Evolutionary conservation across 2,329 filamentous ascomycete species (phyloP).

Genomic region (Endoconidiophora laricicola): DNA sequence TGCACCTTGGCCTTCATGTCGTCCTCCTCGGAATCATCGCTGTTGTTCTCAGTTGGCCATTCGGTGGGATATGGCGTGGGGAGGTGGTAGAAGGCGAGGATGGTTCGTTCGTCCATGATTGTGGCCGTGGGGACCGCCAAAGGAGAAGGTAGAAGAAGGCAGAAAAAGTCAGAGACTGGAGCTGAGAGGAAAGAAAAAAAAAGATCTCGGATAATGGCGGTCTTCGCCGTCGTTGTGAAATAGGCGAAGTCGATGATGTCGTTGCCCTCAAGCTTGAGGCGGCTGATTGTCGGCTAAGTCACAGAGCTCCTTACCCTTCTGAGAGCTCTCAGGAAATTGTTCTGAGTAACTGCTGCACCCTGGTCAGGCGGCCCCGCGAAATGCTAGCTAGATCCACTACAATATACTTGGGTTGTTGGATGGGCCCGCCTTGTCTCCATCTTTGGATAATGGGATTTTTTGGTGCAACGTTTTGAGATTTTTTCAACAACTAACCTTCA

Average conservation of each 20-base stretch:
- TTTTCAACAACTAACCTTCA: too few relatives aligned
- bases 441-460: too few relatives aligned
- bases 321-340: too few relatives aligned
- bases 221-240: too few relatives aligned
- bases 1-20: slow-evolving; percentile 32
- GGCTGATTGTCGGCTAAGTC: slow-evolving; percentile 5
- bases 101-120: slow-evolving; percentile 50
- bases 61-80: slow-evolving; percentile 59
- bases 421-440: too few relatives aligned
- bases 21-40: slow-evolving; percentile 46
- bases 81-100: slow-evolving; percentile 83
- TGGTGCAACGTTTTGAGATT: too few relatives aligned
- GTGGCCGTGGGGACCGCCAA: not conserved
- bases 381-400: too few relatives aligned
- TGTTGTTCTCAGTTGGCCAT: slow-evolving; percentile 72
- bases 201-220: too few relatives aligned
- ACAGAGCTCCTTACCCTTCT: too few relatives aligned
- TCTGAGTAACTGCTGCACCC: too few relatives aligned
- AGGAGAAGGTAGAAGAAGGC: not conserved
- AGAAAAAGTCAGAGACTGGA: not conserved
- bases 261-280: not conserved
- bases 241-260: not conserved
- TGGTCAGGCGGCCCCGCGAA: too few relatives aligned
- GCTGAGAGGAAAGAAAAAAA: not conserved
- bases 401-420: too few relatives aligned